Evolutionary conservation across 768 basidiomycete genomes (phyloP).

Genomic region (Podaxis sp.): DNA sequence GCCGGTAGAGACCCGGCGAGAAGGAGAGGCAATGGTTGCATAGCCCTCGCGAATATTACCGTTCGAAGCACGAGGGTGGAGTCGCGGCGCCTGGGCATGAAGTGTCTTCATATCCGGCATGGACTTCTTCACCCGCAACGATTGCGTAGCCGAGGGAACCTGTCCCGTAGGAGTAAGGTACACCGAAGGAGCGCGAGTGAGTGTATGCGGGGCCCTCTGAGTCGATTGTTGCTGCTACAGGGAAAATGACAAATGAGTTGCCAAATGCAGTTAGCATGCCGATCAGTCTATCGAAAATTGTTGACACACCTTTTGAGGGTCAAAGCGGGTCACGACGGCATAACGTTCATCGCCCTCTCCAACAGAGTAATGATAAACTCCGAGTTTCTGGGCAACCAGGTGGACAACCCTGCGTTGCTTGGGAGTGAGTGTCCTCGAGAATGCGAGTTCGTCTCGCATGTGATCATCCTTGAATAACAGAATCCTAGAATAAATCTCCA

Average conservation of each 20-base stretch:
- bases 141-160: slow-evolving; percentile 39
- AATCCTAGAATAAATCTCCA: slow-evolving; percentile 97
- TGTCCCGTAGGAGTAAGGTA: slow-evolving; percentile 64
- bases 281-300: slow-evolving; percentile 10
- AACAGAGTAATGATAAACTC: slow-evolving; percentile 91
- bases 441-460: slow-evolving; percentile 97
- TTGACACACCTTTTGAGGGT: slow-evolving; percentile 71
- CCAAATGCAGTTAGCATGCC: slow-evolving; percentile 10
- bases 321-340: slow-evolving; percentile 91
- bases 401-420: slow-evolving; percentile 93
- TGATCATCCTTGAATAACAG: slow-evolving; percentile 96
- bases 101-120: slow-evolving; percentile 97
- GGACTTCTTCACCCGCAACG: slow-evolving; percentile 91
- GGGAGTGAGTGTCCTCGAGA: slow-evolving; percentile 82
- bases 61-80: slow-evolving; percentile 80
- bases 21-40: slow-evolving; percentile 82
- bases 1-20: slow-evolving; percentile 70
- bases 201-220: slow-evolving; percentile 45
- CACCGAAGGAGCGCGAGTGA: slow-evolving; percentile 80
- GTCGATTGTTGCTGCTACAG: slow-evolving; percentile 39
- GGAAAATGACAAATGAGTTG: slow-evolving; percentile 15
- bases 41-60: slow-evolving; percentile 87
- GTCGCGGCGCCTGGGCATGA: slow-evolving; percentile 75
- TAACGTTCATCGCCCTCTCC: slow-evolving; percentile 93
- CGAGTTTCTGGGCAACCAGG: slow-evolving; percentile 93